Percentiles rank a stretch among this genome's conserved stretches.
phyloP scores from a whole-genome alignment of 768 basidiomycete species.

The Boletus sp. region DNA sequence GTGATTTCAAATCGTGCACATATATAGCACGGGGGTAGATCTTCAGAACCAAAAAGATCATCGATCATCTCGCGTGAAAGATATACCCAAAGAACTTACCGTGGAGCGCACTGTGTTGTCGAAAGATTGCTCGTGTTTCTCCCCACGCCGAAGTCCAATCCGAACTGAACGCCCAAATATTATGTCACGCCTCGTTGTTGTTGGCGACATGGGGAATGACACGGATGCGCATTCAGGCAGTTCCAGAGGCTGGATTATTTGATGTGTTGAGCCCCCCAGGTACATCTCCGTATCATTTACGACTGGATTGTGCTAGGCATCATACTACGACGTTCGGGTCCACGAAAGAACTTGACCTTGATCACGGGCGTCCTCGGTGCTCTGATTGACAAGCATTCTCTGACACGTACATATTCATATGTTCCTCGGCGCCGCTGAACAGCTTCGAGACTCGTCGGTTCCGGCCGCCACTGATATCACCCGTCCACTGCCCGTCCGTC shows the following conservation, averaged over 20 bases:
- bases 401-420: neutral
- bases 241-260: neutral
- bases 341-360: no score
- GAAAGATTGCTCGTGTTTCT: neutral
- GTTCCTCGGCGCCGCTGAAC: neutral
- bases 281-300: neutral
- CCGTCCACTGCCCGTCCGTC: neutral
- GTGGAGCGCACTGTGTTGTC: neutral
- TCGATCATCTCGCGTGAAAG: neutral
- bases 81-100: neutral
- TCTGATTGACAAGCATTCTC: neutral
- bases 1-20: neutral
- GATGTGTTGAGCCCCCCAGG: neutral
- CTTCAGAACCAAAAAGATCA: neutral
- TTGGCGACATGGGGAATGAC: no score
- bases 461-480: neutral
- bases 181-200: no score
- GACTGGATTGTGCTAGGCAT: neutral
- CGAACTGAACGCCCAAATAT: no score
- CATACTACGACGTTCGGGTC: no score
- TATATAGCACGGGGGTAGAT: neutral
- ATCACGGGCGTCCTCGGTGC: no score
- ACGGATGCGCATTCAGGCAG: no score
- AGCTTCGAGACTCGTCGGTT: neutral
- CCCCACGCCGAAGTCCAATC: no score